Conservation (phyloP, 495 filamentous ascomycete species). For the Penicillium nucicola region DNA sequence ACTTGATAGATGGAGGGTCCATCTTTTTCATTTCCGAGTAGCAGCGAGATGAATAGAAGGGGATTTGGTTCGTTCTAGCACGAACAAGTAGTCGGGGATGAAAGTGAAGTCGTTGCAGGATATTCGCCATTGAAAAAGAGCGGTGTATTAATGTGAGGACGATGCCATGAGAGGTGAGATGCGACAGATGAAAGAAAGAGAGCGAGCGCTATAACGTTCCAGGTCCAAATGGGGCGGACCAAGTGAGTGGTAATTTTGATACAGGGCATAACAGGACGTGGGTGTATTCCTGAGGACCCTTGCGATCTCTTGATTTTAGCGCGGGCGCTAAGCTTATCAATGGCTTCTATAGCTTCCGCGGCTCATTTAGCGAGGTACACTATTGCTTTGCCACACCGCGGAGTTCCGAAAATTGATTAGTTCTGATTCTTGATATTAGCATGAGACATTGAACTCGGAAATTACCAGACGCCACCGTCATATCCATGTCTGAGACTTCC, state of each 20-base stretch:
- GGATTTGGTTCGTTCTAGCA: conserved; percentile 1
- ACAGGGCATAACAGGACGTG: background rate
- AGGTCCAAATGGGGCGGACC: background rate
- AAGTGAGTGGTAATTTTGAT: conserved; percentile 1
- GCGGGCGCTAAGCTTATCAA: conserved; percentile 5
- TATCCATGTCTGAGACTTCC: no score
- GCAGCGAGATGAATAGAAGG: conserved; percentile 7
- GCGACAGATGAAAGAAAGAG: background rate
- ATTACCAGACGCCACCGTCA: no score
- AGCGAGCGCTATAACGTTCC: background rate
- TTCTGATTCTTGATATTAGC: no score
- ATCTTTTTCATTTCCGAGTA: conserved; percentile 2
- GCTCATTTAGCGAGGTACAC: background rate
- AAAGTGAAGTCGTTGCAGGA: conserved; percentile 7
- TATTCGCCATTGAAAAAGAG: conserved; percentile 1
- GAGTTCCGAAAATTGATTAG: no score
- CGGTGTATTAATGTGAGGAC: background rate
- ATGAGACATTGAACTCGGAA: no score
- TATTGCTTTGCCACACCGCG: background rate
- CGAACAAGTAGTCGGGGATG: conserved; percentile 8
- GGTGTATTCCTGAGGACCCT: background rate
- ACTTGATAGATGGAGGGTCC: background rate
- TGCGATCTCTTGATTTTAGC: conserved; percentile 6
- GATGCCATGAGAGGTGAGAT: background rate
- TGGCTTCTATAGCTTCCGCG: background rate